phyloP scores from a whole-genome alignment of 192 early-diverging fungal genomes.

The Coemansia sp. region DNA sequence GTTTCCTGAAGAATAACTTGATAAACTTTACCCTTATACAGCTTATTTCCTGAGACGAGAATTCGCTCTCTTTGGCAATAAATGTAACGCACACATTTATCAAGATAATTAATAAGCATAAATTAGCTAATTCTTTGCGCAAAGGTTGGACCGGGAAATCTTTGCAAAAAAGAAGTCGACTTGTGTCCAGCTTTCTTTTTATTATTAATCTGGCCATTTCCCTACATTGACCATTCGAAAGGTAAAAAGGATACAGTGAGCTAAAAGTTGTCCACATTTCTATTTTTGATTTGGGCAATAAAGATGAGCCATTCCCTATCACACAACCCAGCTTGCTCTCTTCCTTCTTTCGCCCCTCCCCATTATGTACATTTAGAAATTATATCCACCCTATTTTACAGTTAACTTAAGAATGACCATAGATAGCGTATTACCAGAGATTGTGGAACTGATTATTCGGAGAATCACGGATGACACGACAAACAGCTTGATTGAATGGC shows the following conservation, averaged over 20 bases:
- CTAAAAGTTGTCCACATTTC: neutral
- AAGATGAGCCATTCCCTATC: too few species aligned
- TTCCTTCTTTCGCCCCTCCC: neutral
- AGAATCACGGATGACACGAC: neutral
- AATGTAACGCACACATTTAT: too few species aligned
- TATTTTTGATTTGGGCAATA: too few species aligned
- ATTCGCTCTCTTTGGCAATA: too few species aligned
- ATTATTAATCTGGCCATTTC: neutral
- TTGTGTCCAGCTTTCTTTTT: neutral
- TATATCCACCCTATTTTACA: neutral
- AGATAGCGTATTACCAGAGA: neutral
- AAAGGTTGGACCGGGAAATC: neutral
- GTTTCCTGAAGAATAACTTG: too few species aligned
- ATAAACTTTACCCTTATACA: too few species aligned
- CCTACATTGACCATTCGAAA: neutral
- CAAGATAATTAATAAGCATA: too few species aligned
- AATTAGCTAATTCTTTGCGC: neutral
- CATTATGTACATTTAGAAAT: neutral
- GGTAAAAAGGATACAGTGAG: neutral
- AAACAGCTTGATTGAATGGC: conserved; percentile 1
- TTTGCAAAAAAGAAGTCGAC: neutral
- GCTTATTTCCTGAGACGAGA: too few species aligned
- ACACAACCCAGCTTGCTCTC: neutral
- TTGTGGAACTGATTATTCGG: neutral
- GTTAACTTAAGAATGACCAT: neutral